Conservation (phyloP, 352 stramenopile genomes). For the Bremia lactucae region DNA sequence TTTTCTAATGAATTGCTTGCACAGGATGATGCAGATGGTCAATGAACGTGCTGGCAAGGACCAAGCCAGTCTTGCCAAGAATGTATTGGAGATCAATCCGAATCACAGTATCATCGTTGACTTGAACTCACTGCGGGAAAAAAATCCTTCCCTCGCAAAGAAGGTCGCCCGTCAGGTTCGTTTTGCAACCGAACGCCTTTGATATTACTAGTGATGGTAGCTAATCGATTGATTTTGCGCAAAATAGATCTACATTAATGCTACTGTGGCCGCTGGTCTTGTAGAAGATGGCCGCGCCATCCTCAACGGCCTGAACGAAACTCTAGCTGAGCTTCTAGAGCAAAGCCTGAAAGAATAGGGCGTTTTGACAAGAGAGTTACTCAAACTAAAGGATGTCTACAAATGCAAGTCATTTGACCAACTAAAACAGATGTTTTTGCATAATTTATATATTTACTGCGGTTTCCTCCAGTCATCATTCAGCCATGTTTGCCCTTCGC, state of each 20-base stretch:
- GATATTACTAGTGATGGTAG: too few species aligned
- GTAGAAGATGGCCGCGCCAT: slow-evolving; percentile 96
- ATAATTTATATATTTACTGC: background rate
- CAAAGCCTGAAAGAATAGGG: slow-evolving; percentile 58
- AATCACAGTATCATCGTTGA: slow-evolving; percentile 94
- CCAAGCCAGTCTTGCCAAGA: slow-evolving; percentile 63
- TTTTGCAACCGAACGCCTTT: background rate
- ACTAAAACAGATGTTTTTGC: too few species aligned
- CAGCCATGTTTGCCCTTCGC: slow-evolving; percentile 51
- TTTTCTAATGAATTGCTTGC: background rate
- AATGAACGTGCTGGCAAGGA: slow-evolving; percentile 70
- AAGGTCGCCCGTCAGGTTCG: slow-evolving; percentile 73
- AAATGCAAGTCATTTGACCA: too few species aligned
- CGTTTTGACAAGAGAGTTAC: background rate
- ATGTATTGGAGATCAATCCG: slow-evolving; percentile 98
- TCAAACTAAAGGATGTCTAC: too few species aligned
- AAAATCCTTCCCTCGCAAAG: slow-evolving; percentile 76
- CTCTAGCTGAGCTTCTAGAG: slow-evolving; percentile 83
- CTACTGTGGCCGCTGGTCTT: slow-evolving; percentile 94
- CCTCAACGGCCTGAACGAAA: slow-evolving; percentile 93
- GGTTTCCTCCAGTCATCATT: slow-evolving; percentile 1
- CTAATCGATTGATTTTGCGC: slow-evolving; percentile 17
- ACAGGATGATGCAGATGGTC: slow-evolving; percentile 97
- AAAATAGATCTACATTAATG: slow-evolving; percentile 97
- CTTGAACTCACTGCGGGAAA: slow-evolving; percentile 80